Evolutionary conservation across 108 stramenopile species (phyloP), one percentile per base, ranked within the genome.

Genomic region (Licmophora abbreviata): DNA sequence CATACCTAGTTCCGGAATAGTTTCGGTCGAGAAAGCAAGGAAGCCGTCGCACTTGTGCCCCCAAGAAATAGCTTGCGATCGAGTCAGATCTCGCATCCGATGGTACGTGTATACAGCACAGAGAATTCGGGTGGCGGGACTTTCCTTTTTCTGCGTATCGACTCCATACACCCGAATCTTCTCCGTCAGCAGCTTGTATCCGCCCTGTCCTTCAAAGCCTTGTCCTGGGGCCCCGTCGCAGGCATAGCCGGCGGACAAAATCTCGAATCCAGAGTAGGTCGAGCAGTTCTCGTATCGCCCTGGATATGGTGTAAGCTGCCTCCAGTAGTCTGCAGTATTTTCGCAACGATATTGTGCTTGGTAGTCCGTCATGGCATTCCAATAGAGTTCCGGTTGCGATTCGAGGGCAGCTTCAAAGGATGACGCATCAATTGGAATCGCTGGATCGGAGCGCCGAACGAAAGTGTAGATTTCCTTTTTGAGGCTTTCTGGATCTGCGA

Each of bases 1-100:
- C 0, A 82, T 51, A 23, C 64, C 73, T 11, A 74, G 46, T 0
- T 23, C 6, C 12, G 51, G 60, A 34, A 83, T 76, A 4, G 83
- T 83, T 50, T 57, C 61, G 7, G 73, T 83, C 43, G 68, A 68
- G 43, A 71, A 69, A 0, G 76, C 89, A 22, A 91, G 28, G 55
- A 89, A 95, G 17, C 91, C 91, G 65, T 95, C 94, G 64, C 89
- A 91, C 32, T 70, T 49, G 9, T 57, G 55, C 11, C 62, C 86
- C 58, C 59, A 66, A n/a, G 65, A 37, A 23, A 51, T 17, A 9
- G 64, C 64, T 9, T n/a, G 10, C 6, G 35, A 14, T 1, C 54
- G 48, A 7, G 49, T 41, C 56, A 52, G 36, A 41, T 58, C 57
- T 41, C 38, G 56, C 77, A 51, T 47, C 10, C 38, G 12, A 10